These are phyloP conservation scores for Podospora didyma DNA, from an alignment of 495 filamentous ascomycete genomes.

Conservation along the genomic window DNA sequence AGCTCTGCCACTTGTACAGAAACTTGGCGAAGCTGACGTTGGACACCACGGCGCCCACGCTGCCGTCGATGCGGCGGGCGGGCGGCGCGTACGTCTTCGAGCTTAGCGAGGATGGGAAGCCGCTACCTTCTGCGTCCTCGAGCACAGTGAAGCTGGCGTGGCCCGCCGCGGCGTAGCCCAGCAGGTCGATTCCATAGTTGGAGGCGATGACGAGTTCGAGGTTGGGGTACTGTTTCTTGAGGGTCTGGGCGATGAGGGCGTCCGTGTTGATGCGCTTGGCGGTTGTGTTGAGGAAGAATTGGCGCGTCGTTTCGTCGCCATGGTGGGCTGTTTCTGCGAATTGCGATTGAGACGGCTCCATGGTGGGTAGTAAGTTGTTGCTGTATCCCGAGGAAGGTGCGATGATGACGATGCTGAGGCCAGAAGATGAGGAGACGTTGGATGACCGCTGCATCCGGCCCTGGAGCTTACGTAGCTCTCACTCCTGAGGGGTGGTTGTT, in stretches of 20 bases:
- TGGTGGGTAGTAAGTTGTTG: too few species aligned
- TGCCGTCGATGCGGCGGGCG: conserved; percentile 44
- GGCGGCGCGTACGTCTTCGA: conserved; percentile 48
- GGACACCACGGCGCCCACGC: conserved; percentile 39
- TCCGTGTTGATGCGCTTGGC: conserved; percentile 50
- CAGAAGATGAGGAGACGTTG: too few species aligned
- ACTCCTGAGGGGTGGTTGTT: too few species aligned
- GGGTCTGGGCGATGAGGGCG: conserved; percentile 42
- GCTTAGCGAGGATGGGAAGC: conserved; percentile 28
- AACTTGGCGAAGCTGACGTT: conserved; percentile 50
- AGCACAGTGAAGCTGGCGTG: conserved; percentile 39
- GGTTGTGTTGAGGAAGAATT: conserved; percentile 43
- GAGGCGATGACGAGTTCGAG: conserved; percentile 45
- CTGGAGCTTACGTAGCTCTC: too few species aligned
- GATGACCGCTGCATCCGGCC: too few species aligned
- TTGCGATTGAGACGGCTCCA: too few species aligned
- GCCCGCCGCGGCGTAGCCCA: conserved; percentile 48
- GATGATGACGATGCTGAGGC: too few species aligned
- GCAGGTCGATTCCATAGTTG: conserved; percentile 31
- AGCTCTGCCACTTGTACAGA: conserved; percentile 45
- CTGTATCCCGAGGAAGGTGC: too few species aligned
- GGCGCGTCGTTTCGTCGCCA: conserved; percentile 17
- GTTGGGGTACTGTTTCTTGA: conserved; percentile 48
- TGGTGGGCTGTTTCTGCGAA: neutral
- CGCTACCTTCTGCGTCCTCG: conserved; percentile 28